These are phyloP conservation scores for Ogataea nonfermentans DNA, from an alignment of 805 yeast genomes.

Conservation along the genomic window DNA sequence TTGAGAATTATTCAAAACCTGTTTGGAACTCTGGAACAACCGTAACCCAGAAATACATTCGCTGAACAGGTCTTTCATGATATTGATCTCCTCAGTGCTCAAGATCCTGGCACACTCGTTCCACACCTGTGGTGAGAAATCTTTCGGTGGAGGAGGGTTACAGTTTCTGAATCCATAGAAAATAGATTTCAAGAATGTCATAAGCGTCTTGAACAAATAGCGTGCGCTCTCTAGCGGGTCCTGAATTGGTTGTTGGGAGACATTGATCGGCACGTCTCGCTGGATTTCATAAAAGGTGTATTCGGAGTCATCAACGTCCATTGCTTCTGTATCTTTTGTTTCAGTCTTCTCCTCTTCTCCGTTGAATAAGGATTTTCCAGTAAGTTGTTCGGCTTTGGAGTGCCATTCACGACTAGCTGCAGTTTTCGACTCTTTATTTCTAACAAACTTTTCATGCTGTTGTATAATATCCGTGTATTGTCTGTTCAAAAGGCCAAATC, in stretches of 20 bases:
- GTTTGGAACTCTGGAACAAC: slow-evolving; percentile 63
- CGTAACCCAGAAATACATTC: slow-evolving; percentile 81
- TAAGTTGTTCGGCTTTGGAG: slow-evolving; percentile 38
- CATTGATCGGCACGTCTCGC: slow-evolving; percentile 55
- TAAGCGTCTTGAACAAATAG: slow-evolving; percentile 78
- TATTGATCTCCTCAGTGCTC: slow-evolving; percentile 76
- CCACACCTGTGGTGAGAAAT: slow-evolving; percentile 62
- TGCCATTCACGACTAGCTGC: slow-evolving; percentile 39
- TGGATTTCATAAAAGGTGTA: slow-evolving; percentile 47
- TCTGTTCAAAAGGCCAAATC: slow-evolving; percentile 73
- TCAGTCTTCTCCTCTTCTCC: slow-evolving; percentile 17
- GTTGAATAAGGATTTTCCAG: slow-evolving; percentile 27
- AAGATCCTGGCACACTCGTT: slow-evolving; percentile 82
- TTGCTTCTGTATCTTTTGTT: slow-evolving; percentile 4
- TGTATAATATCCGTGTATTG: slow-evolving; percentile 65
- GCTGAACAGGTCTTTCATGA: slow-evolving; percentile 72
- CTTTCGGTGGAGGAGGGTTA: slow-evolving; percentile 74
- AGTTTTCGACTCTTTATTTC: slow-evolving; percentile 41
- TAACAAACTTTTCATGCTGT: slow-evolving; percentile 55
- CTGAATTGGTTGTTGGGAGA: slow-evolving; percentile 48
- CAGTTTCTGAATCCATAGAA: slow-evolving; percentile 86
- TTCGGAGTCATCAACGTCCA: slow-evolving; percentile 23
- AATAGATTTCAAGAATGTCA: slow-evolving; percentile 87
- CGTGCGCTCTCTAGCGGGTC: slow-evolving; percentile 87
- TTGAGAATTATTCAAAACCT: slow-evolving; percentile 38